A percentile compares a stretch with the other conserved stretches of the same genome.
Evolutionary conservation across 345 rosid genomes (phyloP).

Genomic region (Cardiospermum halicacabum): DNA sequence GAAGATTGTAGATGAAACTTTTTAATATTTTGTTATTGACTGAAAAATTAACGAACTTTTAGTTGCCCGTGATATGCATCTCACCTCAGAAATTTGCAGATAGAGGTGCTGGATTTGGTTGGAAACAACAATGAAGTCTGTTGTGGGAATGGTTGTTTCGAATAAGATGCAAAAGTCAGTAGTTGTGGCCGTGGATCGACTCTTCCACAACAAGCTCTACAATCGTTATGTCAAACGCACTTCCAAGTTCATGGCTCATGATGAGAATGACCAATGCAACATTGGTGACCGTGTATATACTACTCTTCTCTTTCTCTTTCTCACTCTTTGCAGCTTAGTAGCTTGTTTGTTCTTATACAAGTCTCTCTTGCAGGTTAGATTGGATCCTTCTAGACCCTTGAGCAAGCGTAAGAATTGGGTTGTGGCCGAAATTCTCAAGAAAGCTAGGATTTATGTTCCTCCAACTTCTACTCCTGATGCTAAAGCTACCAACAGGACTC

Average conservation of each 20-base stretch:
- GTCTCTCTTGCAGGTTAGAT: constrained; percentile 41
- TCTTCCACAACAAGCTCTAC: constrained; percentile 72
- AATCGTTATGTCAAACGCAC: constrained; percentile 88
- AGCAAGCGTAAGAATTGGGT: constrained; percentile 89
- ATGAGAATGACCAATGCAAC: constrained; percentile 63
- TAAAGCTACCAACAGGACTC: constrained; percentile 15
- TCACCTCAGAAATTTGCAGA: no score
- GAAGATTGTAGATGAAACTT: no score
- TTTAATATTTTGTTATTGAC: no score
- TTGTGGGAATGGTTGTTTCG: constrained; percentile 63
- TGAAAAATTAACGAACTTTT: no score
- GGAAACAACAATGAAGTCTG: constrained; percentile 30
- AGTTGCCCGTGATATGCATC: no score
- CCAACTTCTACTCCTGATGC: constrained; percentile 24
- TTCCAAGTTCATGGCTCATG: constrained; percentile 97
- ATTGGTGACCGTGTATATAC: constrained; percentile 72
- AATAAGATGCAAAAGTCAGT: constrained; percentile 81
- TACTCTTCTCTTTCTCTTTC: neutral
- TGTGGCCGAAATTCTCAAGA: constrained; percentile 86
- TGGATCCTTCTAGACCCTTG: constrained; percentile 94
- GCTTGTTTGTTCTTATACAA: no score
- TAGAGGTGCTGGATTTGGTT: neutral
- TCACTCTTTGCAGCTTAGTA: neutral
- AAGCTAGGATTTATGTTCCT: constrained; percentile 67
- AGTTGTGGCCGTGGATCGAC: constrained; percentile 78